phyloP scores from a whole-genome alignment of 768 basidiomycete genomes.

The Serendipita sp. region DNA sequence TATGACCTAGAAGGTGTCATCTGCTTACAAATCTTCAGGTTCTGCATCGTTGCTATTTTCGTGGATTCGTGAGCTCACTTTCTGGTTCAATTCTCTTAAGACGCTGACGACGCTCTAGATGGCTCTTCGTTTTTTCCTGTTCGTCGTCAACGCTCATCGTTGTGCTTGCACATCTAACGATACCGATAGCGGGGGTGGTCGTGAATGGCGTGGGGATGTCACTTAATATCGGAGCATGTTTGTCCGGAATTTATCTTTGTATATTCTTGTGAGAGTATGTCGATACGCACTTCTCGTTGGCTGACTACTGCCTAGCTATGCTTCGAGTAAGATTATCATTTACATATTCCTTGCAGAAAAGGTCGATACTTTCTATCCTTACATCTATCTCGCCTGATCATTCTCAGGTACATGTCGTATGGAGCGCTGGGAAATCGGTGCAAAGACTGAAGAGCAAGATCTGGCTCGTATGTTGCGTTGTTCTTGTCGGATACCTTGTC shows the following conservation, averaged over 20 bases:
- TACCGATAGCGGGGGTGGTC: conserved; percentile 25
- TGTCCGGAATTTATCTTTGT: conserved; percentile 30
- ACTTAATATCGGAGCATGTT: conserved; percentile 23
- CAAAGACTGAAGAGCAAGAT: conserved; percentile 27
- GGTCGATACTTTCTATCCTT: conserved; percentile 6
- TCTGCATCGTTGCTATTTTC: background rate
- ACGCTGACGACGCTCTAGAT: background rate
- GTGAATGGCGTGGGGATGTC: conserved; percentile 32
- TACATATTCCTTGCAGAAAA: conserved; percentile 29
- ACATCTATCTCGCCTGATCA: background rate
- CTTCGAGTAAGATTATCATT: conserved; percentile 22
- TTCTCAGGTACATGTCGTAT: conserved; percentile 14
- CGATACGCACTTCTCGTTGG: background rate
- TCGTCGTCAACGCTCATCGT: background rate
- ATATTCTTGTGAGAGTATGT: conserved; percentile 18
- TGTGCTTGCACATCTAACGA: background rate
- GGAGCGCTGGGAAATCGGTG: conserved; percentile 11
- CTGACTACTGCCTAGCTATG: background rate
- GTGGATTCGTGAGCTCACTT: background rate
- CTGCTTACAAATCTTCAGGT: conserved; percentile 15
- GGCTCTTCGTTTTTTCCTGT: conserved; percentile 9
- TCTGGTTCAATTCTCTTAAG: conserved; percentile 18
- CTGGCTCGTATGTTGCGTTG: conserved; percentile 27
- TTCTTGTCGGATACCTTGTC: conserved; percentile 25
- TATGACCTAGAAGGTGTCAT: conserved; percentile 13